phyloP scores from a whole-genome alignment of 1,284 basidiomycete genomes.

The Cutaneotrichosporon mucoides region DNA sequence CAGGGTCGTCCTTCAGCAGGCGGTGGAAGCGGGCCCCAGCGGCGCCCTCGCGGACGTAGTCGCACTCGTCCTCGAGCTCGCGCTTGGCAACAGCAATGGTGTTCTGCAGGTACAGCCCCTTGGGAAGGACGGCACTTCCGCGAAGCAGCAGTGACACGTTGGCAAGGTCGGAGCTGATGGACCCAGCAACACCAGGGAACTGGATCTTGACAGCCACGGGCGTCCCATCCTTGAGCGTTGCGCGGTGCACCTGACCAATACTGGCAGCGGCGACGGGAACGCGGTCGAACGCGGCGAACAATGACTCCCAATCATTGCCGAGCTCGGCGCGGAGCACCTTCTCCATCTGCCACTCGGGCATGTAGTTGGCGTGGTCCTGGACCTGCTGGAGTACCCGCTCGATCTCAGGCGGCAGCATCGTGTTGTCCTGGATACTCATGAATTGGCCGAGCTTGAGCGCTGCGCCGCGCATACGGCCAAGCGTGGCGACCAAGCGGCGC shows the following conservation, averaged over 20 bases:
- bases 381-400: slow-evolving; percentile 86
- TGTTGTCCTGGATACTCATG: slow-evolving; percentile 93
- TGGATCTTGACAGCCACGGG: slow-evolving; percentile 90
- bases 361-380: slow-evolving; percentile 94
- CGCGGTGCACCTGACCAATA: slow-evolving; percentile 92
- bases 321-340: slow-evolving; percentile 71
- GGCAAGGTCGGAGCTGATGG: slow-evolving; percentile 80
- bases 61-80: slow-evolving; percentile 92
- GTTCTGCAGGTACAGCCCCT: slow-evolving; percentile 81
- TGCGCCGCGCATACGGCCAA: slow-evolving; percentile 92
- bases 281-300: slow-evolving; percentile 74
- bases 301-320: slow-evolving; percentile 67
- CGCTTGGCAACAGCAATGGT: slow-evolving; percentile 83
- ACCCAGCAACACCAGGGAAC: slow-evolving; percentile 84
- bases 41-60: slow-evolving; percentile 82
- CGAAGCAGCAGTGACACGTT: slow-evolving; percentile 81
- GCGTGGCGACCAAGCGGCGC: slow-evolving; percentile 80
- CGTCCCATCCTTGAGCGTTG: slow-evolving; percentile 55
- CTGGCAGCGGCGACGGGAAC: slow-evolving; percentile 93
- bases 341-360: slow-evolving; percentile 99
- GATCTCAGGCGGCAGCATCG: slow-evolving; percentile 80
- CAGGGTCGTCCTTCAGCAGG: slow-evolving; percentile 57
- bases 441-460: slow-evolving; percentile 97
- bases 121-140: slow-evolving; percentile 74
- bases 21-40: slow-evolving; percentile 64